Evolutionary conservation across 2,329 filamentous ascomycete species (phyloP), one percentile per base, ranked within the genome.

Genomic region (Neopestalotiopsis sp.): DNA sequence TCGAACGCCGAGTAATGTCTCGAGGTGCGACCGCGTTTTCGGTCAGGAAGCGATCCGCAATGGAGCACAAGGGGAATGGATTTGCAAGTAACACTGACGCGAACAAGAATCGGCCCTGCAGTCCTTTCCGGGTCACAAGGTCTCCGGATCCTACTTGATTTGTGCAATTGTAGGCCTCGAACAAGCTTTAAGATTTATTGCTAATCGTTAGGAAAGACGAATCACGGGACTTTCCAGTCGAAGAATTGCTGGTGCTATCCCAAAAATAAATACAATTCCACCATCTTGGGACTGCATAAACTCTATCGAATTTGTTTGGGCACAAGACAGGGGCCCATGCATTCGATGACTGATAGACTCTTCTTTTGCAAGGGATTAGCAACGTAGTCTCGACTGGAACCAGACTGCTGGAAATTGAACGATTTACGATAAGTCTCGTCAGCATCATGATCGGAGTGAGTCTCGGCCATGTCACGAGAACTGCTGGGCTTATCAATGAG

Each of bases 261-360:
- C n/a, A 53, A n/a, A 53, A 53, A 53, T 24, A 53, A 53, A 53
- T 53, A 53, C 45, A 20, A 53, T 53, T 53, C 45, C 45, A 53
- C 45, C 45, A 53, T 53, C 45, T 53, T 53, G 45, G 45, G 45
- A 9, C 45, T 53, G 45, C 45, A 53, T 53, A 9, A 53, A 53
- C 45, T 53, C 20, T n/a, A 53, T 12, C 17, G 14, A 38, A 10
- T n/a, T 49, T 53, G 45, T 53, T 20, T 53, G 45, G 45, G 20
- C 45, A 17, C 45, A 20, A 53, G 45, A 53, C 45, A 53, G 17
- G n/a, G n/a, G 14, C 5, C 6, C 14, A n/a, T 53, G 20, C 13
- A n/a, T 53, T 53, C 20, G 3, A n/a, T 53, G 45, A 53, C 45
- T n/a, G 14, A 20, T 53, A 24, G 45, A 53, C 34, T 38, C 10